Base-by-base conservation (phyloP, 768 basidiomycete species). In the Sporobolomyces phaffii region DNA sequence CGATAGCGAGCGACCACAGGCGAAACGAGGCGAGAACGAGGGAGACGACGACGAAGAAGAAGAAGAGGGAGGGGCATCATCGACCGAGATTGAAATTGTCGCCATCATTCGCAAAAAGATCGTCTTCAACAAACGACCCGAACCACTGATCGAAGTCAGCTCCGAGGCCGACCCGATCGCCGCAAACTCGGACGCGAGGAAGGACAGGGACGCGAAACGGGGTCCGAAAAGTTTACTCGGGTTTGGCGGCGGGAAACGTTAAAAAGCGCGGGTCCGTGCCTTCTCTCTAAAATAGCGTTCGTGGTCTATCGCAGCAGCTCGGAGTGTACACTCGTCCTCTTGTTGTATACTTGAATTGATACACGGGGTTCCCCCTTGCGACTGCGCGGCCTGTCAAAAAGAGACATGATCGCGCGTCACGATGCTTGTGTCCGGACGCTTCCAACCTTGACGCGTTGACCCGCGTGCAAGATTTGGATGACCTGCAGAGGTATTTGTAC, bases 51-150 rank as follows among this genome's bases (percentile, higher is more conserved):
- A 36, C 5, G 54, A 43, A 3, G 56, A n/a, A 14, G 20, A 38
- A 4, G 56, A 34, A 14, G 56, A 58, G 5, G 56, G 22, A 5
- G 43, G 31, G n/a, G 28, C 11, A 5, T 22, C 20, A 8, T 34
- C 56, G 31, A 58, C 56, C 11, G 17, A 26, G 26, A 65, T 72
- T 38, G 49, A 60, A 18, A 62, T 75, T 44, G 58, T 67, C 17
- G 69, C 65, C 26, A 26, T 75, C 28, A 53, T 75, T 29, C 48
- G 62, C 3, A 65, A 48, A 43, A 75, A 75, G 62, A 60, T 75
- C 47, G 60, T 75, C 34, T 75, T 75, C 50, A 60, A 57, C 1
- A 70, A 68, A 29, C 58, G 74, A 24, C 74, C 74, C 1, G 74
- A 75, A 28, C 74, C 69, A 18, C 26, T 70, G 18, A 54, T 70